Evolutionary conservation across 2,329 filamentous ascomycete species (phyloP).

Genomic region (Akanthomyces lecanii): DNA sequence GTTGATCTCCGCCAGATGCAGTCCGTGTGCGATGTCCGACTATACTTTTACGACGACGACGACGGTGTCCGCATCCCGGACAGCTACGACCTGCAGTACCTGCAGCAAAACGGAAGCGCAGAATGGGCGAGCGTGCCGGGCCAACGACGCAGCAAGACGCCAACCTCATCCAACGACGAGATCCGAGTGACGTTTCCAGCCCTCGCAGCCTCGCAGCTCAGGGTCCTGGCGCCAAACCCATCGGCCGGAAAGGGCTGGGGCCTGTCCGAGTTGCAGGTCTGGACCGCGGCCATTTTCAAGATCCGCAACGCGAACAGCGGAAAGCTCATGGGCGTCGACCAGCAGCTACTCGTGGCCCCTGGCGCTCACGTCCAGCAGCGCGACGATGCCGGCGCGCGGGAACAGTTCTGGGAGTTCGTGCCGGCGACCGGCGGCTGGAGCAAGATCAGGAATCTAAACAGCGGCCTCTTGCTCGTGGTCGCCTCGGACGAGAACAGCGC

Average conservation of each 20-base stretch:
- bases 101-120: not conserved
- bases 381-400: conserved; percentile 17
- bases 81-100: conserved; percentile 20
- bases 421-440: conserved; percentile 17
- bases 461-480: conserved; percentile 17
- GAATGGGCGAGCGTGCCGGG: conserved; percentile 10
- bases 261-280: conserved; percentile 32
- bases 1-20: conserved; percentile 21
- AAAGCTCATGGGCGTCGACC: conserved; percentile 19
- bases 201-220: conserved; percentile 24
- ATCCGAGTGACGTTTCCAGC: conserved; percentile 26
- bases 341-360: not conserved
- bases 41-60: conserved; percentile 30
- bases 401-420: conserved; percentile 18
- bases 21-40: conserved; percentile 31
- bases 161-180: conserved; percentile 26
- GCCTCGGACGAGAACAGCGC: conserved; percentile 16
- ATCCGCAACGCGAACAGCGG: conserved; percentile 21
- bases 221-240: conserved; percentile 29
- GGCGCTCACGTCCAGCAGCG: conserved; percentile 17
- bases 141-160: not conserved
- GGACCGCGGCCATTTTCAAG: conserved; percentile 24
- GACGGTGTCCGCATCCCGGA: conserved; percentile 27
- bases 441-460: conserved; percentile 19
- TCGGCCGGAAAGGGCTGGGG: conserved; percentile 25